Percentiles rank a stretch among this genome's conserved stretches.
phyloP scores from a whole-genome alignment of 2,329 filamentous ascomycete species.

The Fusarium papillatum region DNA sequence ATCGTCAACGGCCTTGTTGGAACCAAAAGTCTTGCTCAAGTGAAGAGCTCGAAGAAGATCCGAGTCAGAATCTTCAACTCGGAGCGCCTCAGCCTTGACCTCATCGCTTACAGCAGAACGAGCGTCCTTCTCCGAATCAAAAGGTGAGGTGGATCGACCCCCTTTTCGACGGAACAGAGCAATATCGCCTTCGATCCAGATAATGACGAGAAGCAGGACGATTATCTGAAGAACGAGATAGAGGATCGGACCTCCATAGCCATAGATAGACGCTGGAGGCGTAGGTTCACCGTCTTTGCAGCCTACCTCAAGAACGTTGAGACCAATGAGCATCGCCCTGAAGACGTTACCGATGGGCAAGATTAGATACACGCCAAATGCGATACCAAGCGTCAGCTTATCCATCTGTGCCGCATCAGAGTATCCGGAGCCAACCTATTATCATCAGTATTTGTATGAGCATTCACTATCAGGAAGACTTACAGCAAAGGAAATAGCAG shows the following conservation, averaged over 20 bases:
- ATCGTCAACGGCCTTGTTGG: conserved; percentile 76
- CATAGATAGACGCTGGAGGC: conserved; percentile 74
- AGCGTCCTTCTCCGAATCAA: background rate
- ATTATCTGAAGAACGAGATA: conserved; percentile 81
- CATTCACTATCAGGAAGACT: background rate
- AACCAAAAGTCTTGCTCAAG: conserved; percentile 76
- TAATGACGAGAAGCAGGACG: conserved; percentile 44
- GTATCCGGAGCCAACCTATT: conserved; percentile 28
- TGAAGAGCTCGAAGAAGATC: conserved; percentile 73
- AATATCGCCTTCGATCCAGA: background rate
- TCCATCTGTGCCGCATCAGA: conserved; percentile 23
- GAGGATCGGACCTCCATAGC: conserved; percentile 84
- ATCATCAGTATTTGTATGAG: background rate
- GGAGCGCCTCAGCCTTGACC: conserved; percentile 22
- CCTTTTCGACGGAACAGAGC: background rate
- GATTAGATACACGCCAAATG: conserved; percentile 35
- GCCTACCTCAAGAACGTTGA: conserved; percentile 84
- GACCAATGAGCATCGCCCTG: conserved; percentile 77
- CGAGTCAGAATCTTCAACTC: conserved; percentile 48
- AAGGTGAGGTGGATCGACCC: background rate
- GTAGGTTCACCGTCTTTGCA: conserved; percentile 74
- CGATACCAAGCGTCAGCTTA: conserved; percentile 23
- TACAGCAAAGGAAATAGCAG: conserved; percentile 73
- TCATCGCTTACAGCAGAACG: background rate
- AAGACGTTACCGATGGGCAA: conserved; percentile 64